phyloP scores from a whole-genome alignment of 169 alveolate species.

The Plasmodium coatneyi region DNA sequence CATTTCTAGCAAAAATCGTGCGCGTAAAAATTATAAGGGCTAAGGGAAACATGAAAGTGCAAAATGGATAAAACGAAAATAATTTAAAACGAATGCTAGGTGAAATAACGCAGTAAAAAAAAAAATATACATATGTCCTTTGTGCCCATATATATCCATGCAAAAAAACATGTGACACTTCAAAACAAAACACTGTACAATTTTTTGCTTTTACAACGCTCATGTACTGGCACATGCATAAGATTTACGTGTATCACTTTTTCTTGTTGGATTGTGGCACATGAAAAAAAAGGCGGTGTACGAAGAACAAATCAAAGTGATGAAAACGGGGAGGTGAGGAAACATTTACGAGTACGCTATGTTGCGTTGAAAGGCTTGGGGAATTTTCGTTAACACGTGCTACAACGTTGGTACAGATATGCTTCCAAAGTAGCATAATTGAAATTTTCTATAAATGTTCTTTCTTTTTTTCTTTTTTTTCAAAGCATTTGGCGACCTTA shows the following conservation, averaged over 20 bases:
- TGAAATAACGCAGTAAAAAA: neutral
- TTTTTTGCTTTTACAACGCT: neutral
- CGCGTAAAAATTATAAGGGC: neutral
- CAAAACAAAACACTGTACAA: neutral
- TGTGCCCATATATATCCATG: slow-evolving; percentile 1
- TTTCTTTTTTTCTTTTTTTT: neutral
- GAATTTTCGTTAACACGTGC: neutral
- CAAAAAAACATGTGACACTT: neutral
- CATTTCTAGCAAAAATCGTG: neutral
- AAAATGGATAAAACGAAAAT: neutral
- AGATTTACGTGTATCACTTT: neutral
- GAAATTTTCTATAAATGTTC: neutral
- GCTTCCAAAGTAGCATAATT: neutral
- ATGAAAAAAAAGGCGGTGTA: neutral
- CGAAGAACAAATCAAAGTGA: neutral
- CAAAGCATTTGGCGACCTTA: neutral
- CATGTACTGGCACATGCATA: neutral
- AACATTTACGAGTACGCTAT: neutral
- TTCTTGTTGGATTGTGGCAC: neutral
- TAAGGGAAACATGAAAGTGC: neutral
- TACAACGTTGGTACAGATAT: neutral
- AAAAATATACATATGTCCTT: neutral
- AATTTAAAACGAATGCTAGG: neutral
- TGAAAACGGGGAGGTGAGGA: neutral
- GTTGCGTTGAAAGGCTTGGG: neutral